Percentiles rank a stretch among this genome's conserved stretches.
phyloP scores from a whole-genome alignment of 768 basidiomycete species.

The Mycena alexandri region DNA sequence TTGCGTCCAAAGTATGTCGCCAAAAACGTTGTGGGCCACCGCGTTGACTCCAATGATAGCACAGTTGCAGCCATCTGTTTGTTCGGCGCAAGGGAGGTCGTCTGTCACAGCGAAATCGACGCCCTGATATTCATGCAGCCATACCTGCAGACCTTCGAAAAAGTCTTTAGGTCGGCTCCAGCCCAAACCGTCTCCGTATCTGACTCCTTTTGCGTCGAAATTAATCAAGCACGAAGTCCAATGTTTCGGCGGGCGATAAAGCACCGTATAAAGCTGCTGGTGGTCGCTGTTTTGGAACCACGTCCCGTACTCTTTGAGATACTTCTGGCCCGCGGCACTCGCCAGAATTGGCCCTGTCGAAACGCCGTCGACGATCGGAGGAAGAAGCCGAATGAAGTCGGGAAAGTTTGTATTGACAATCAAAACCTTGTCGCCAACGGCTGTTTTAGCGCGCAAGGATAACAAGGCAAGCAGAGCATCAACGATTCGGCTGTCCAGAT shows the following conservation, averaged over 20 bases:
- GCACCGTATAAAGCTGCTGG: not conserved
- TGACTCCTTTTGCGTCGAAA: not conserved
- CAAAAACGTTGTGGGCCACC: constrained; percentile 23
- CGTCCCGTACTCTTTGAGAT: constrained; percentile 15
- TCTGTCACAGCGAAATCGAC: not conserved
- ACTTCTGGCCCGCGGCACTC: not conserved
- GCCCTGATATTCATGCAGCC: not conserved
- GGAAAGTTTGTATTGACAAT: constrained; percentile 11
- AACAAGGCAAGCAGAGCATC: constrained; percentile 6
- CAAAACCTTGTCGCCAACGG: not conserved
- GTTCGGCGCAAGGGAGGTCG: constrained; percentile 22
- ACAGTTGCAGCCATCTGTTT: constrained; percentile 37
- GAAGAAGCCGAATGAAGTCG: not conserved
- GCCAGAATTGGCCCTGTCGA: not conserved
- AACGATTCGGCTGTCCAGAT: not conserved
- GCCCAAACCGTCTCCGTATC: constrained; percentile 25
- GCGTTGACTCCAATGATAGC: constrained; percentile 36
- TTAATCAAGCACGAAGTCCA: constrained; percentile 26
- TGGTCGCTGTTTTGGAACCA: constrained; percentile 11
- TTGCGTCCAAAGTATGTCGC: constrained; percentile 34
- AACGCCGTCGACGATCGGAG: constrained; percentile 11
- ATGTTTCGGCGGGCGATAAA: constrained; percentile 15
- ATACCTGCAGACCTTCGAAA: constrained; percentile 8
- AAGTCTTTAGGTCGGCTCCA: constrained; percentile 20
- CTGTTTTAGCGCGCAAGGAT: not conserved